phyloP scores from a whole-genome alignment of 1,284 basidiomycete species.

The Puccinia novopanici region DNA sequence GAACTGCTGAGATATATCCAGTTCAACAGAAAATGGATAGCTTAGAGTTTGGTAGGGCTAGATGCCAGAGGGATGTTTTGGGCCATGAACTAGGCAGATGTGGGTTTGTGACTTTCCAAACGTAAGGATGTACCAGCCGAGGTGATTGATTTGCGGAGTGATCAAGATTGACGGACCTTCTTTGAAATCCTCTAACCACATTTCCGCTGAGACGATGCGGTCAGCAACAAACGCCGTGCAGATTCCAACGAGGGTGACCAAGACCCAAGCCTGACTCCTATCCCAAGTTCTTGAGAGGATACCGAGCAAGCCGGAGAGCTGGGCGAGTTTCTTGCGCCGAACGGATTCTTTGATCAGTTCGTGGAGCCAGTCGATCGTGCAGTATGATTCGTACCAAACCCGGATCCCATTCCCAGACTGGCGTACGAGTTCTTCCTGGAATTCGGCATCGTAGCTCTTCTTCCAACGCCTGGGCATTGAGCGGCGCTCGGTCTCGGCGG shows the following conservation, averaged over 20 bases:
- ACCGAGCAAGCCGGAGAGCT: slow-evolving; percentile 65
- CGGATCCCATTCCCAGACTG: slow-evolving; percentile 49
- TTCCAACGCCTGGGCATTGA: slow-evolving; percentile 13
- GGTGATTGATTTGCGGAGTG: background rate
- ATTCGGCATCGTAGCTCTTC: slow-evolving; percentile 31
- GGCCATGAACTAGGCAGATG: no score
- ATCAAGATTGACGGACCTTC: slow-evolving; percentile 66
- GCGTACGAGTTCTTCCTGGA: slow-evolving; percentile 34
- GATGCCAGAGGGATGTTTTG: no score
- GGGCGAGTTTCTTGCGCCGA: slow-evolving; percentile 57
- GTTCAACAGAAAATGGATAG: no score
- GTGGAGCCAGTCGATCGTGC: slow-evolving; percentile 60
- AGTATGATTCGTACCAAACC: slow-evolving; percentile 57
- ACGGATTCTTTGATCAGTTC: slow-evolving; percentile 60
- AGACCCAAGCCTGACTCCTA: slow-evolving; percentile 82
- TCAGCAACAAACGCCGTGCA: slow-evolving; percentile 82
- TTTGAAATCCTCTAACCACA: slow-evolving; percentile 90
- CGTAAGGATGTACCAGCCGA: background rate
- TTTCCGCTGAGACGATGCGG: slow-evolving; percentile 80
- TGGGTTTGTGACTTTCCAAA: slow-evolving; percentile 18
- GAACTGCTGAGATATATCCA: no score
- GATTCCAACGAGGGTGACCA: slow-evolving; percentile 75
- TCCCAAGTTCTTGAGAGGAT: slow-evolving; percentile 72
- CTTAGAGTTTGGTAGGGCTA: no score
- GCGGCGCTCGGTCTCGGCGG: slow-evolving; percentile 5